Evolutionary conservation across 352 stramenopile species (phyloP), one percentile per base, ranked within the genome.

Genomic region (Globisporangium spinosum): DNA sequence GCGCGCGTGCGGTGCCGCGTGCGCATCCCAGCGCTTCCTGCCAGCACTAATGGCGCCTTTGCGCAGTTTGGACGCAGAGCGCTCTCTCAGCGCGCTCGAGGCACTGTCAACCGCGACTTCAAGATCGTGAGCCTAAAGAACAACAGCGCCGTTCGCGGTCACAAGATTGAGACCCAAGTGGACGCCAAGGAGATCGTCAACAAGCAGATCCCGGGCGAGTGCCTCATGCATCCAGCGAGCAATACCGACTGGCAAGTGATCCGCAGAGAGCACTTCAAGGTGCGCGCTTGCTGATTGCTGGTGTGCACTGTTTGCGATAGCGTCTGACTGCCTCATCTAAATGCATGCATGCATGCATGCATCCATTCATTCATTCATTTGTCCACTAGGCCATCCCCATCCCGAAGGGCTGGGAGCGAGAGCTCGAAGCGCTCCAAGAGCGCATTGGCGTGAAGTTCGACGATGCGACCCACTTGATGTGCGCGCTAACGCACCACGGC

Each of bases 401-500:
- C 0, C 87, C 87, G 8, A 69, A 73, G 15, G 69, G 72, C 34
- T 95, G 87, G 87, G 62, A 82, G 1, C 58, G 35, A 20, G 70
- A 74, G 27, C 73, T 95, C 9, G 47, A 78, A 8, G 53, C 73
- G 60, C 76, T 94, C 6, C 82, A 95, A 61, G 29, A 75, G 23
- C 79, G 75, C 7, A 86, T 93, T 55, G 80, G 75, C 20, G 77
- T 93, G 23, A 68, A 67, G 20, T 95, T 95, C 63, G 71, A 75
- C 23, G 76, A 95, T 61, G 35, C 78, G 15, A 66, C 77, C 29
- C 72, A 89, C 22, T 67, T 95, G 20, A 77, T 89, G 69, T 89
- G 83, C 58, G 85, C 87, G 59, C 64, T 94, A 38, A 89, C 82
- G 8, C 87, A 95, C 60, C 85, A 92, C 58, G 86, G 87, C n/a